These are phyloP conservation scores for Aspergillus homomorphus DNA, from an alignment of 495 filamentous ascomycete species.

Conservation along the genomic window DNA sequence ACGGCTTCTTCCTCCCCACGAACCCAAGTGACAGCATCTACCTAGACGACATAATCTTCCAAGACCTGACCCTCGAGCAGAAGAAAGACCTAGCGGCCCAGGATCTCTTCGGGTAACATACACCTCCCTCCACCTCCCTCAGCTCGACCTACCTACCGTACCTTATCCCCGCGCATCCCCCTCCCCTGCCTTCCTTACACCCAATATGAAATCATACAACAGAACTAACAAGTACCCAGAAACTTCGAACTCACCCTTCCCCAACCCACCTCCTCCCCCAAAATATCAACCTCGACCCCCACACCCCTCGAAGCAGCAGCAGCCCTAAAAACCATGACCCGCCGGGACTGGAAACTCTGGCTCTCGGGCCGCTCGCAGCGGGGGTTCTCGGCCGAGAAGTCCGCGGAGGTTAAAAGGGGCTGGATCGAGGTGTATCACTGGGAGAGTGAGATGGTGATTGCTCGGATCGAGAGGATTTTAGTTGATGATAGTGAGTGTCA, in stretches of 20 bases:
- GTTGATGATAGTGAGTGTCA: not conserved
- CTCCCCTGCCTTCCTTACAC: not conserved
- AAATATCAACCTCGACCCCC: not conserved
- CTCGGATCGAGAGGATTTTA: constrained; percentile 14
- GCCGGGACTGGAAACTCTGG: constrained; percentile 30
- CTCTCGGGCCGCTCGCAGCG: constrained; percentile 20
- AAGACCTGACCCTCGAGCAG: constrained; percentile 36
- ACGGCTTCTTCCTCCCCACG: constrained; percentile 63
- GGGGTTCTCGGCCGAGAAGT: constrained; percentile 19
- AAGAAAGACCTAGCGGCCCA: constrained; percentile 43
- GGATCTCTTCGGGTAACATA: constrained; percentile 50
- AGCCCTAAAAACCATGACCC: constrained; percentile 35
- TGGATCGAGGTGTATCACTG: constrained; percentile 26
- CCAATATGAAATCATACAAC: too few relatives aligned
- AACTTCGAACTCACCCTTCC: not conserved
- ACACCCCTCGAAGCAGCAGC: constrained; percentile 42
- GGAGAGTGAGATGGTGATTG: constrained; percentile 24
- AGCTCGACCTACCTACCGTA: not conserved
- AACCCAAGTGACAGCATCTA: constrained; percentile 61
- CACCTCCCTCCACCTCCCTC: not conserved
- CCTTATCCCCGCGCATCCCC: not conserved
- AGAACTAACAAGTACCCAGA: too few relatives aligned
- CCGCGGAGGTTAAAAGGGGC: constrained; percentile 18
- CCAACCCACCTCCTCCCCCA: too few relatives aligned
- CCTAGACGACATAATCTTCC: constrained; percentile 60